Base-by-base conservation (phyloP, 2,329 filamentous ascomycete species). In the Penicillium sp. region DNA sequence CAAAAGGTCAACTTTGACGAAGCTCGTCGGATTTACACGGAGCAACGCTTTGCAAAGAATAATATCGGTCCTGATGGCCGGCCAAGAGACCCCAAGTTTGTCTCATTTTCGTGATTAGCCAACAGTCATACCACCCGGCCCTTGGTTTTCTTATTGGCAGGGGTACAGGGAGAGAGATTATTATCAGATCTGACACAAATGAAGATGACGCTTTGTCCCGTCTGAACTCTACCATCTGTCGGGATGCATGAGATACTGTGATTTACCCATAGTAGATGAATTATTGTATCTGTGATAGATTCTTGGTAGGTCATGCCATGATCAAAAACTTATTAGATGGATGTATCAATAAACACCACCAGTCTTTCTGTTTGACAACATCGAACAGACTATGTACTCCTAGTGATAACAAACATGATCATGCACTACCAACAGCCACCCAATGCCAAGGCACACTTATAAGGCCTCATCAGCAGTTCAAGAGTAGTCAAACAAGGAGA, bases 41-140 rank as follows among this genome's bases (percentile, higher is more conserved):
- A 97, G 77, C 85, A 89, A 65, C 81, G 86, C 54, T 96, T 99
- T 76, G 85, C 85, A 70, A 91, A 86, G 70, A 90, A 96, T 67
- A 89, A 90, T 47, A 97, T 99, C 70, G 91, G 87, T 1, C 82
- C 89, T 5, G 94, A 99, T 74, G 94, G 94, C 4, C 78, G 87
- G 64, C 94, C 94, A 58, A 83, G 86, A 70, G 93, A 97, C 78
- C 91, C 92, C 58, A 97, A 97, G 78, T 96, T 96, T 70, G 91
- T 97, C 56, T 95, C 90, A 70, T 97, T 97, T 75, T 90, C 87
- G 56, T 89, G 69, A 81, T 39, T 29, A 30, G 27, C 50, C 47
- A 19, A 27, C 29, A 36, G 29, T 26, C 14, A 27, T 46, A 39
- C 36, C 45, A 35, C 16, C 16, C 23, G 23, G 10, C 46, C 18